Evolutionary conservation across 331 rosid genomes (phyloP).

Genomic region (Quercus phellos): DNA sequence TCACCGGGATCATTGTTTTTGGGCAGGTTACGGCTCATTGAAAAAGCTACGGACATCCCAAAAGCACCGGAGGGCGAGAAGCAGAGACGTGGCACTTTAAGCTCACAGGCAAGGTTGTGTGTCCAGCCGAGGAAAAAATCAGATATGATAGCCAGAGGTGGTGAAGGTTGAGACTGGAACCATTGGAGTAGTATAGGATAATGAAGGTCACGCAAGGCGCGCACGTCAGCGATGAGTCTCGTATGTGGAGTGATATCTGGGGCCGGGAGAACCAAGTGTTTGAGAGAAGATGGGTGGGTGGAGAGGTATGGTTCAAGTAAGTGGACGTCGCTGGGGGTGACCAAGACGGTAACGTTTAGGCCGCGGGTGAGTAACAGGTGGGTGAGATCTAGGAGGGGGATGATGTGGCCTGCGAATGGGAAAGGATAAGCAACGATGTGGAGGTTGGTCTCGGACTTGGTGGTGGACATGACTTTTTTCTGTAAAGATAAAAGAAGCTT

Average conservation of each 20-base stretch:
- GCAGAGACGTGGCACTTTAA: conserved; percentile 21
- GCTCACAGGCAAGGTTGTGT: conserved; percentile 16
- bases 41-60: conserved; percentile 13
- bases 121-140: conserved; percentile 54
- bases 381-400: conserved; percentile 1
- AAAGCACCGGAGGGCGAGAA: conserved; percentile 41
- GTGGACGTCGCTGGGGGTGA: conserved; percentile 7
- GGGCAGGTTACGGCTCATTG: conserved; percentile 16
- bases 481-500: no score
- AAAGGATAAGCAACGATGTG: conserved; percentile 3
- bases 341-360: conserved; percentile 1
- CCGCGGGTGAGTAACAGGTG: conserved; percentile 4
- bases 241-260: not conserved
- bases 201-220: conserved; percentile 28
- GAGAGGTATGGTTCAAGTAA: conserved; percentile 14
- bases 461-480: not conserved
- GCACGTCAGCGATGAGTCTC: not conserved
- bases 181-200: conserved; percentile 25
- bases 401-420: not conserved
- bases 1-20: not conserved
- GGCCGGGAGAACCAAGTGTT: not conserved
- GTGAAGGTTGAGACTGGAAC: conserved; percentile 32
- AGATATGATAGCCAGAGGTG: conserved; percentile 37
- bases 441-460: not conserved
- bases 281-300: not conserved